Evolutionary conservation across 306 rosid genomes (phyloP).

Genomic region (Nissolia schottii): DNA sequence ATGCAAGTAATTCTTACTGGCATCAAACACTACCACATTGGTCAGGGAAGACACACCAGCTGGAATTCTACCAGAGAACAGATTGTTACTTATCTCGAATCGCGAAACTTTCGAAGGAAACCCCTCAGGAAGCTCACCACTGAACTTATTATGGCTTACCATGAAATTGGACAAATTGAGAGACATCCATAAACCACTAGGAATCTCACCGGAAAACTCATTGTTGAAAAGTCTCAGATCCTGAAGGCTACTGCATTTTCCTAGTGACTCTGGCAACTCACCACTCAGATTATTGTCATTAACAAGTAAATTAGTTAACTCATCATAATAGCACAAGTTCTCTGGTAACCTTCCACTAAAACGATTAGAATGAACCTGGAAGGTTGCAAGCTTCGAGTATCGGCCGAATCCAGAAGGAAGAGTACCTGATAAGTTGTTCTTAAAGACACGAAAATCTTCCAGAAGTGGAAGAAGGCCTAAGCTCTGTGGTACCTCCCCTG

Average conservation of each 20-base stretch:
- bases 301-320: constrained; percentile 29
- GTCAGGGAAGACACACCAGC: constrained; percentile 30
- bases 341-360: constrained; percentile 56
- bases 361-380: constrained; percentile 34
- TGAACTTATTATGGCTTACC: constrained; percentile 35
- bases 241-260: constrained; percentile 31
- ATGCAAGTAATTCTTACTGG: too few species aligned
- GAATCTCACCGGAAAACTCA: constrained; percentile 38
- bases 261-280: constrained; percentile 43
- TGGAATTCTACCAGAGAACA: constrained; percentile 37
- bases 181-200: constrained; percentile 37
- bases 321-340: constrained; percentile 41
- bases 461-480: constrained; percentile 55
- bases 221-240: constrained; percentile 20
- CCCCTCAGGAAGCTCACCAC: constrained; percentile 42
- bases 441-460: constrained; percentile 25
- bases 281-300: constrained; percentile 41
- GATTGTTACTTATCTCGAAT: constrained; percentile 37
- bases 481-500: constrained; percentile 52
- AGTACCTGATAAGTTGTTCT: constrained; percentile 51
- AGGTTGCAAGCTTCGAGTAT: constrained; percentile 31
- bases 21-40: constrained; percentile 31
- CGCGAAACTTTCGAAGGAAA: constrained; percentile 17
- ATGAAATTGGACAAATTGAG: constrained; percentile 8
- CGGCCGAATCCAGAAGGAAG: constrained; percentile 60